Base-by-base conservation (phyloP, 2,329 filamentous ascomycete genomes). In the Ophiostoma himal-ulmi region DNA sequence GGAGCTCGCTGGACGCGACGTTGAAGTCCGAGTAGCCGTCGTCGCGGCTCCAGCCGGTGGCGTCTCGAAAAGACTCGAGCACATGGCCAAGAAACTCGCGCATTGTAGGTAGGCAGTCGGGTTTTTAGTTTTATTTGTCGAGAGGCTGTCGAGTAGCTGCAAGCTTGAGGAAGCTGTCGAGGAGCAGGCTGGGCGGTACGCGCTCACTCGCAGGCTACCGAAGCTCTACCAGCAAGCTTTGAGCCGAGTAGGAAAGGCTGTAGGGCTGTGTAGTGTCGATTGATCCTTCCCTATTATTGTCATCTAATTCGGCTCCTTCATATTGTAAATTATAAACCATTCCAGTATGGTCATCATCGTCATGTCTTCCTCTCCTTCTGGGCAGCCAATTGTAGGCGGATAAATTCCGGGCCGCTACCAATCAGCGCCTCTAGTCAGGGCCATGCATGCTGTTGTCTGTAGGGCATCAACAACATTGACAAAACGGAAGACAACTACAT, bases 41-140 rank as follows among this genome's bases (percentile, higher is more conserved):
- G 83, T 97, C 93, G 77, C 88, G 85, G 78, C 94, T 91, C 94
- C 94, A 97, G 79, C 90, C 87, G 65, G 93, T 94, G 70, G 91
- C 90, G 78, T 91, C 86, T 79, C 93, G 92, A 82, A 97, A 97
- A 77, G 92, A 91, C 81, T 91, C 87, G 81, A 96, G 93, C 83
- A 97, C 90, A 83, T 96, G 94, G 82, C 96, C 93, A 92, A 97
- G 96, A 83, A 97, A 97, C 82, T 94, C 91, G 82, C 95, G 89
- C 94, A 97, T 97, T 26, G 62, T 65, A 36, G 62, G 34, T 17
- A 13, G 4, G 11, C 13, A 13, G 44, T 48, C 13, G 44, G 52
- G 7, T 26, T 26, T 10, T 10, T 30, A 30, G 52, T 11, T 26
- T 3, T 54, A 8, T 5, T 22, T 34, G 26, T 62, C 2, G 14